Evolutionary conservation across 1,284 basidiomycete genomes (phyloP).

Genomic region (Ceratobasidium theobromae): DNA sequence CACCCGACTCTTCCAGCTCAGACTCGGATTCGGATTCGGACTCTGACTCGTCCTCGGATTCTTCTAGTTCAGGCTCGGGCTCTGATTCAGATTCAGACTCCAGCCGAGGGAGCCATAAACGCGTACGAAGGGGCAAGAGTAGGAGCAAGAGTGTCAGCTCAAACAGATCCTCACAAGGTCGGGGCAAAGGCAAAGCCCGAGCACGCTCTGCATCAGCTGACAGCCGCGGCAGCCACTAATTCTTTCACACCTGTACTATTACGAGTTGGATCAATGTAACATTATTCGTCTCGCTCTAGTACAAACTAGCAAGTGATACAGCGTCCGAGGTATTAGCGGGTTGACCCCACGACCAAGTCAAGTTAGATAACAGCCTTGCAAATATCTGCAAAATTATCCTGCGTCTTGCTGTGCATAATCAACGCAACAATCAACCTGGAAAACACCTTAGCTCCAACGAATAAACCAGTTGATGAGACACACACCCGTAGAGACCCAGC

Average conservation of each 20-base stretch:
- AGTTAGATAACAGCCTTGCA: background rate
- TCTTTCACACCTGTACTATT: background rate
- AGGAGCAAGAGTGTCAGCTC: slow-evolving; percentile 1
- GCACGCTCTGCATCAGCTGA: slow-evolving; percentile 12
- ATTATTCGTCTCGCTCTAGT: slow-evolving; percentile 15
- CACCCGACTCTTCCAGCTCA: slow-evolving; percentile 35
- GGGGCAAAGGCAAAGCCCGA: slow-evolving; percentile 14
- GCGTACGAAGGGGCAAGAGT: slow-evolving; percentile 1
- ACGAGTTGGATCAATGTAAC: slow-evolving; percentile 6
- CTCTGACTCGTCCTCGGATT: slow-evolving; percentile 42
- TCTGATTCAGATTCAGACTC: slow-evolving; percentile 51
- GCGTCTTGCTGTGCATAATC: slow-evolving; percentile 78
- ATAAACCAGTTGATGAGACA: slow-evolving; percentile 50
- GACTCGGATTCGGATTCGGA: slow-evolving; percentile 49
- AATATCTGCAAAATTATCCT: background rate
- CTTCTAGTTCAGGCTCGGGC: slow-evolving; percentile 31
- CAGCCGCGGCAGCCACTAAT: slow-evolving; percentile 10
- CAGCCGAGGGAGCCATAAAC: slow-evolving; percentile 12
- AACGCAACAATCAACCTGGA: slow-evolving; percentile 84
- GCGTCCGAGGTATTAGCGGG: background rate
- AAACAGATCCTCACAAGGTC: background rate
- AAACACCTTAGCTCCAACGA: slow-evolving; percentile 37
- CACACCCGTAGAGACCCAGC: slow-evolving; percentile 76
- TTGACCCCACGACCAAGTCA: background rate
- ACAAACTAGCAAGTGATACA: background rate